Evolutionary conservation across 2,329 filamentous ascomycete genomes (phyloP), one percentile per base, ranked within the genome.

Genomic region (Alternaria triticina): DNA sequence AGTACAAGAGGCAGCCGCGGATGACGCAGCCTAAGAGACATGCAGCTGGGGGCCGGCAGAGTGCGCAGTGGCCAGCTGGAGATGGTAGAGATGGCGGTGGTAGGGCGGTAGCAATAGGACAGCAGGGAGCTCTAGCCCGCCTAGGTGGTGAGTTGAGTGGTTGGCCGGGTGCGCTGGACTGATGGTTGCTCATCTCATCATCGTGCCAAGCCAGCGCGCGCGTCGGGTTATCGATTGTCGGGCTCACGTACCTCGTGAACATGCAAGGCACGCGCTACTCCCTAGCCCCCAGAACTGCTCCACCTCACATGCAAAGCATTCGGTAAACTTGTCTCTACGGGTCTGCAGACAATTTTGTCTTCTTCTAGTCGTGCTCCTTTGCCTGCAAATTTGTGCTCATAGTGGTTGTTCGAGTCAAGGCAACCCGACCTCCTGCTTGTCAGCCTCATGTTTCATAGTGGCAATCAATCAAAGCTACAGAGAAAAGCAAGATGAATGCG

Each of bases 1-100:
- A 63, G 66, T 68, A 70, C 57, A 59, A 70, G 67, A 73, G 70
- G 71, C 68, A 72, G 66, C 69, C 70, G 65, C 72, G 66, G 71
- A 69, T 69, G 73, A 77, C 76, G 75, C 73, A 75, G 72, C 36
- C 70, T 64, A 63, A 52, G 61, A 61, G 65, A 65, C 67, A 74
- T 74, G 75, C 76, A 76, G 72, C 59, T 66, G 63, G 60, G 59
- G 43, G 55, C 54, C 30, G 44, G 52, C 25, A 54, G 59, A 59
- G 62, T 62, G 62, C 47, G 62, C 59, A 51, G 22, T 23, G 59
- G 27, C 20, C 36, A 40, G 52, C 13, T 8, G 33, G 57, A 36
- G 22, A n/a, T 7, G 54, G 58, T 45, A 40, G 20, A 49, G 54
- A 54, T 25, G 33, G 20, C 4, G 36, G 25, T 62, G 64, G 54